Base-by-base conservation (phyloP, 805 yeast species). In the Pachysolen tannophilus region DNA sequence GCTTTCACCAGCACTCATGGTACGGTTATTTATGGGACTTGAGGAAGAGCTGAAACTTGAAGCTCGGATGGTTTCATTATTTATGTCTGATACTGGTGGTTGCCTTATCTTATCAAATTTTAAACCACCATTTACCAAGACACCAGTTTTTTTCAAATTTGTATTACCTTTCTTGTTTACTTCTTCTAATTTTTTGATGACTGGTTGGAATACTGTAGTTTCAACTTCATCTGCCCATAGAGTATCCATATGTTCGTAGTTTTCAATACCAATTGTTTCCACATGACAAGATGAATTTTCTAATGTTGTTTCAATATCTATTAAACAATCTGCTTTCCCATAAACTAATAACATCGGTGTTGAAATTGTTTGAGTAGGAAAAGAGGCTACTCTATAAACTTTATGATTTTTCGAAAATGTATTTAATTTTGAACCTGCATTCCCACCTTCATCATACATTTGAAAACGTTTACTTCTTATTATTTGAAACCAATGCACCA, bases 401-500 rank as follows among this genome's bases (percentile, higher is more conserved):
- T 52, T 19, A 38, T 41, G 25, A 47, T 38, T 27, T 11, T 37
- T 32, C 7, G 45, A 32, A 35, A 49, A 33, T 3, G 63, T 47
- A 29, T 56, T 56, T n/a, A 63, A 54, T 26, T 60, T 42, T n/a
- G 60, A 56, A 20, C 48, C 30, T 28, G 47, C 33, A 40, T 46
- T 33, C 30, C 49, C 39, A 15, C 55, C 63, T 43, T 85, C 95
- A 49, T 83, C 92, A 57, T 77, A 90, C 95, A 92, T 82, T 55
- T 88, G 95, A 55, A 90, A 88, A 32, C 72, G 69, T 30, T 73
- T 74, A 6, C 82, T 67, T 34, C 80, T 67, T 42, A 90, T 83
- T 35, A 90, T 88, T 58, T 86, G 95, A 49, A 86, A 85, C 96
- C 96, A 86, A 57, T 86, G 96, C n/a, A 87, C 97, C 30, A 86